Evolutionary conservation across 768 basidiomycete genomes (phyloP).

Genomic region (Collybia mongolica): DNA sequence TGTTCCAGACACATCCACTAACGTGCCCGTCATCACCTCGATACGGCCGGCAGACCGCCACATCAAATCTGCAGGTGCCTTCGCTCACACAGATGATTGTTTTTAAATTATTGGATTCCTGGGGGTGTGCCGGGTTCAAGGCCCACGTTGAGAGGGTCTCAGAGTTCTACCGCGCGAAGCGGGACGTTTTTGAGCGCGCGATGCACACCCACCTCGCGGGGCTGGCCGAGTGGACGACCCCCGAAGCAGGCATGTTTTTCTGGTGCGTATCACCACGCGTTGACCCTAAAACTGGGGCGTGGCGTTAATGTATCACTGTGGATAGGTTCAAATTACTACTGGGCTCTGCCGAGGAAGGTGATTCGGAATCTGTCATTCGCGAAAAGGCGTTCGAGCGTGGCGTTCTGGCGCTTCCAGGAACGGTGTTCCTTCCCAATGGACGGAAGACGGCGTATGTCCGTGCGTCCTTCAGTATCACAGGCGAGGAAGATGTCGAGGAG

Average conservation of each 20-base stretch:
- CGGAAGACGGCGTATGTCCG: slow-evolving; percentile 70
- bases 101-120: slow-evolving; percentile 51
- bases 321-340: slow-evolving; percentile 66
- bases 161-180: slow-evolving; percentile 62
- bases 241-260: slow-evolving; percentile 67
- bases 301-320: background rate
- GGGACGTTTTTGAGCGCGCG: slow-evolving; percentile 61
- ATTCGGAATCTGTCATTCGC: slow-evolving; percentile 67
- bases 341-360: slow-evolving; percentile 37
- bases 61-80: slow-evolving; percentile 43
- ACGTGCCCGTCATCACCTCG: background rate
- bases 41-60: slow-evolving; percentile 22
- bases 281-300: background rate
- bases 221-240: slow-evolving; percentile 62
- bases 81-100: slow-evolving; percentile 61
- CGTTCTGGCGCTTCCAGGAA: slow-evolving; percentile 84
- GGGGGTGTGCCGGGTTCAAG: slow-evolving; percentile 73
- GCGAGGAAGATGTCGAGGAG: slow-evolving; percentile 66
- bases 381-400: slow-evolving; percentile 69
- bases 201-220: slow-evolving; percentile 69
- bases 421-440: slow-evolving; percentile 68
- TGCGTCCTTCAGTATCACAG: slow-evolving; percentile 70
- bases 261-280: slow-evolving; percentile 48
- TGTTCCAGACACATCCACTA: background rate
- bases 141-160: slow-evolving; percentile 64